Percentiles rank a stretch among this genome's conserved stretches.
Conservation (phyloP, 2,329 filamentous ascomycete genomes). For the Sarocladiaceae sp. region DNA sequence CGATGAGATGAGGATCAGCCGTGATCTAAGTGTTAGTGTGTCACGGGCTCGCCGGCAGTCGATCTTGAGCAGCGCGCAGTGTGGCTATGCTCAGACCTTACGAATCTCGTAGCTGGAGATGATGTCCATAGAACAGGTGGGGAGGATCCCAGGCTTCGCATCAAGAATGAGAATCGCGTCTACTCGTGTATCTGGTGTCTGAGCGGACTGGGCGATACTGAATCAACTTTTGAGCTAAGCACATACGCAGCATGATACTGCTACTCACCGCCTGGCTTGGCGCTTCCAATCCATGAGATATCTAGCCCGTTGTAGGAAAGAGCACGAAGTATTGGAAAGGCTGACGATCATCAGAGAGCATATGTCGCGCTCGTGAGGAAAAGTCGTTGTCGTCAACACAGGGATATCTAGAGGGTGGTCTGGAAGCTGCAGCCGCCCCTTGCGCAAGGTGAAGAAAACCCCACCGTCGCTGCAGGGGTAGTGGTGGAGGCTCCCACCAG, state of each 20-base stretch:
- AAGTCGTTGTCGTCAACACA: too few relatives aligned
- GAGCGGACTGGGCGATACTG: too few relatives aligned
- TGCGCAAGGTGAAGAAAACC: background rate
- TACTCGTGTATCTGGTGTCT: background rate
- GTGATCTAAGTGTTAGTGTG: background rate
- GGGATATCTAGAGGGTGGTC: background rate
- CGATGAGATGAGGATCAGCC: slow-evolving; percentile 7
- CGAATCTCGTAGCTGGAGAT: background rate
- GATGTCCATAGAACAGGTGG: slow-evolving; percentile 3
- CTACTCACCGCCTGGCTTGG: too few relatives aligned
- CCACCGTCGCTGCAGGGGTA: background rate
- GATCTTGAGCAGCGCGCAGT: too few relatives aligned
- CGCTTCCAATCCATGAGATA: too few relatives aligned
- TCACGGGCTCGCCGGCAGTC: background rate
- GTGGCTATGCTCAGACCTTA: background rate
- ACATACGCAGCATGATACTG: too few relatives aligned
- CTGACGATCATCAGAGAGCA: too few relatives aligned
- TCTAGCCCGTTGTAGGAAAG: too few relatives aligned
- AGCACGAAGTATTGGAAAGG: too few relatives aligned
- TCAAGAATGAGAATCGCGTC: background rate
- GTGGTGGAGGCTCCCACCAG: background rate
- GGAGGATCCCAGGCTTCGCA: background rate
- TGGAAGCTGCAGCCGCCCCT: background rate
- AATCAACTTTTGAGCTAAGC: too few relatives aligned
- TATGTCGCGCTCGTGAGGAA: too few relatives aligned